Base-by-base conservation (phyloP, 2,329 filamentous ascomycete genomes). In the Xylaria hypoxylon region DNA sequence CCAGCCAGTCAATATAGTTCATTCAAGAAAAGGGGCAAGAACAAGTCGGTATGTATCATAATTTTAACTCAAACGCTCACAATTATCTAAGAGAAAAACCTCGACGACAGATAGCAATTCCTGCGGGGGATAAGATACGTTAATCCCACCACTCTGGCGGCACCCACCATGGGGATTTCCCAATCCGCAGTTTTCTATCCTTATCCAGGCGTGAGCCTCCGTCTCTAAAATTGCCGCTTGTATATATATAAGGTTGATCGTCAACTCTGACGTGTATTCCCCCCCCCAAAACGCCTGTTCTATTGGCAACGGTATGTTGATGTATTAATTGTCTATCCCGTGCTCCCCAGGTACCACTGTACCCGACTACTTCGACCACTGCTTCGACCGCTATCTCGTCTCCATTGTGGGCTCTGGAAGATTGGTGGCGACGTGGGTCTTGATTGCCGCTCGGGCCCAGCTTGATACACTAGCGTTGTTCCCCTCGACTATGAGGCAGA, bases 261-360 rank as follows among this genome's bases (percentile, higher is more conserved):
- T 11, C 7, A 31, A 4, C 8, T 47, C 33, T 59, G 64, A 7
- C 17, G 28, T 58, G 35, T 53, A 35, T 48, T 22, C 5, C n/a
- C 8, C 11, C 17, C 19, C 17, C 40, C 17, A 1, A 28, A 56
- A 57, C 31, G 31, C 67, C 45, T 15, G 60, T 60, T 33, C 52
- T 62, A 51, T 55, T 33, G 52, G 38, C 63, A 19, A 58, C 50
- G 17, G 15, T 60, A 24, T 55, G 11, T n/a, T 28, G 17, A 42
- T 59, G 10, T 55, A 8, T 56, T 13, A 53, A 22, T 63, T 38
- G 28, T 45, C 50, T 61, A 73, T 59, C 71, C 70, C 26, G 68
- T 74, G 55, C 69, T 74, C 19, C 71, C 71, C 7, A 71, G 68
- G 50, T 74, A 69, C 70, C 66, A 71, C 3, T 73, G 64, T 44